Base-by-base conservation (phyloP, 2,329 filamentous ascomycete species). In the Ascomycota sp. region DNA sequence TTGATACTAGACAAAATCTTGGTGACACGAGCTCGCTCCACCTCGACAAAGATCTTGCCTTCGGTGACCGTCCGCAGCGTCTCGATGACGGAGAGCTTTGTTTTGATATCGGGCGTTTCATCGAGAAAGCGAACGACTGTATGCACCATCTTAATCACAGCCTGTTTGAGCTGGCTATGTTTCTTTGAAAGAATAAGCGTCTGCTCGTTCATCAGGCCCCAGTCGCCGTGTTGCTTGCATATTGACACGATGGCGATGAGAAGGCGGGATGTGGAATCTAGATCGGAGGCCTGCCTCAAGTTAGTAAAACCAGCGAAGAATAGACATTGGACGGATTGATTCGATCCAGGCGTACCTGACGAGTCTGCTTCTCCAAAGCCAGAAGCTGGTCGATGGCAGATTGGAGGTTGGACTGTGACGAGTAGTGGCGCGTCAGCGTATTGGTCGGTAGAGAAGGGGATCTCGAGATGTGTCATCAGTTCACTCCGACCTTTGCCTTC, bases 1-100 rank as follows among this genome's bases (percentile, higher is more conserved):
- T 95, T 95, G 64, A 98, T 95, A 54, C 94, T 73, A 30, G 89
- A 95, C 9, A 98, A 66, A 40, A 93, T 91, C 50, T 77, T 82
- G 44, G 89, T 98, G 35, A 98, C 76, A 41, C 89, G 79, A 39
- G 89, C 89, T 41, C 89, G 75, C 65, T 98, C 89, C 31, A 98
- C 89, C 62, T 98, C 89, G 44, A 98, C 86, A 46, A 98, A 98
- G 52, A 98, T 98, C 77, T 98, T 98, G 57, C 89, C 89, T 57
- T 98, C 89, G 7, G 89, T 98, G 29, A 98, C 86, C 25, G 86
- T 95, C 43, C 89, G 73, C 45, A 98, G 56, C 2, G 86, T 91
- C 57, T 98, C 86, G 46, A 98, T 98, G 35, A 93, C 73, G 15
- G 80, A 77, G 33, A 98, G 63, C 61, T 95, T 98, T 23, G 73